Evolutionary conservation across 23 red algal species (phyloP).

Genomic region (Gracilaria caudata): DNA sequence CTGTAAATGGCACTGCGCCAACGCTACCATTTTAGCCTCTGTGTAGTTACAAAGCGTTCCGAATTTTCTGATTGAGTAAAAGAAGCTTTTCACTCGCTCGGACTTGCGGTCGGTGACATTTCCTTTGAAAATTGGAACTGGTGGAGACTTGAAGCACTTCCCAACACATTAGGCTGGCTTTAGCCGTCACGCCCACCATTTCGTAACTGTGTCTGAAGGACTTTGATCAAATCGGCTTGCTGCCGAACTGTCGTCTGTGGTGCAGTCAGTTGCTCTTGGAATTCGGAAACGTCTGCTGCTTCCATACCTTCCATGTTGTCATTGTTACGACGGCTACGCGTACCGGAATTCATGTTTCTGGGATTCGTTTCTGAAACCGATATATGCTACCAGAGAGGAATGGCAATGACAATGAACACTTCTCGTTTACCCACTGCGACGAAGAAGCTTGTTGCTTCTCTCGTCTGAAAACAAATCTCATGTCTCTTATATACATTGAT

Average conservation of each 20-base stretch:
- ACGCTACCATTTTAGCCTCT: constrained; percentile 14
- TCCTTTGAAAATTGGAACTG: constrained; percentile 31
- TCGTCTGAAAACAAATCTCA: background rate
- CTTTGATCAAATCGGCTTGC: background rate
- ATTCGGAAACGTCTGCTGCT: background rate
- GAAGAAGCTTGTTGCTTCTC: background rate
- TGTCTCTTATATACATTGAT: background rate
- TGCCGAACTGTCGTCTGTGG: background rate
- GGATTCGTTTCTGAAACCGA: background rate
- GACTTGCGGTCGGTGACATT: constrained; percentile 4
- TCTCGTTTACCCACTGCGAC: constrained; percentile 3
- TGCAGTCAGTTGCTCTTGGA: background rate
- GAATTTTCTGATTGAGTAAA: constrained; percentile 7
- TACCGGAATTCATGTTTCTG: background rate
- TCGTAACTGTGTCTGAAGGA: background rate
- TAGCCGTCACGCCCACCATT: background rate
- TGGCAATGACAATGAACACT: background rate
- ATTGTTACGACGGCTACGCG: constrained; percentile 3
- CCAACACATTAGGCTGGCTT: background rate
- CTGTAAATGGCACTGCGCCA: constrained; percentile 42
- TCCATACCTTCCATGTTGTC: background rate
- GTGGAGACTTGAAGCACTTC: constrained; percentile 21
- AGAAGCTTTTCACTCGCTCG: constrained; percentile 15
- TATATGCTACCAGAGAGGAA: constrained; percentile 5
- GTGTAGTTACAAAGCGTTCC: constrained; percentile 4